Evolutionary conservation across 768 basidiomycete species (phyloP).

Genomic region (Suillus subalutaceus): DNA sequence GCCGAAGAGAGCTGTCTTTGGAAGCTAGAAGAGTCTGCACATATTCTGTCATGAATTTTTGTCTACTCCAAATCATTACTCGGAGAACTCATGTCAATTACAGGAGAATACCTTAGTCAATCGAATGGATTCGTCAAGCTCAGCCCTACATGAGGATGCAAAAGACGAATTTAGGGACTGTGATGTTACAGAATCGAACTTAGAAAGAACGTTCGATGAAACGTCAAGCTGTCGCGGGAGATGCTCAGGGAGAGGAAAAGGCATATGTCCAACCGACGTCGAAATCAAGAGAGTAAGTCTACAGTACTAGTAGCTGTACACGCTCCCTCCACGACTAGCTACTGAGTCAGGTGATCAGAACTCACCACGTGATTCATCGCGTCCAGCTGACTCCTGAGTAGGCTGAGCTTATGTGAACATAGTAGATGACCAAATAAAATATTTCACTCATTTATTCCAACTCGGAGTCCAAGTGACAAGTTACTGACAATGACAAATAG

Average conservation of each 20-base stretch:
- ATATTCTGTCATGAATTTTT: conserved; percentile 74
- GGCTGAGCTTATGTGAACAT: too few species aligned
- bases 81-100: conserved; percentile 7
- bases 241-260: conserved; percentile 73
- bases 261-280: conserved; percentile 46
- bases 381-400: too few species aligned
- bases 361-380: conserved; percentile 1
- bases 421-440: too few species aligned
- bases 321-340: background rate
- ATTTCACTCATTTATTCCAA: too few species aligned
- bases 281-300: background rate
- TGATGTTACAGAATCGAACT: conserved; percentile 63
- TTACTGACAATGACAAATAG: too few species aligned
- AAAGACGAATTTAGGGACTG: conserved; percentile 60
- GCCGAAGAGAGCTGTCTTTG: conserved; percentile 65
- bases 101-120: conserved; percentile 61
- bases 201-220: conserved; percentile 70
- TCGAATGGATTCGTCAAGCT: conserved; percentile 72
- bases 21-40: conserved; percentile 63
- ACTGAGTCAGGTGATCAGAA: background rate
- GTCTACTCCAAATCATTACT: conserved; percentile 43
- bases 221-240: conserved; percentile 73
- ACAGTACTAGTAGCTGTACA: background rate
- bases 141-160: conserved; percentile 69
- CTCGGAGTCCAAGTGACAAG: too few species aligned